Conservation (phyloP, 2,329 filamentous ascomycete genomes). For the Diaporthe aspalathi region DNA sequence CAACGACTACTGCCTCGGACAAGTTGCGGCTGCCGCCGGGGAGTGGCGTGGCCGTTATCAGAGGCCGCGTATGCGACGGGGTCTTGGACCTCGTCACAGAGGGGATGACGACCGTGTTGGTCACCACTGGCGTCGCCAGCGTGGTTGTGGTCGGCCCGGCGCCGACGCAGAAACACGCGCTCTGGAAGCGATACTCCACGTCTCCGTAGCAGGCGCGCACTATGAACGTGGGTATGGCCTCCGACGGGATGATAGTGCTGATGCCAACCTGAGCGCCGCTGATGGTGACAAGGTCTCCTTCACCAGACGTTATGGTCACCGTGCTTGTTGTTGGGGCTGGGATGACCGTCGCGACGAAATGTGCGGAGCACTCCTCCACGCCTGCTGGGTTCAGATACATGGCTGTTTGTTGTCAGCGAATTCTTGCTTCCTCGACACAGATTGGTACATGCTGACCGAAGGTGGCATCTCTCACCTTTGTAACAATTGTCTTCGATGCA, state of each 20-base stretch:
- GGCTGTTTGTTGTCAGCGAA: neutral
- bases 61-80: neutral
- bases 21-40: neutral
- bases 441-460: too few species aligned
- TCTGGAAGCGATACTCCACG: neutral
- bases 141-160: constrained; percentile 2
- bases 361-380: neutral
- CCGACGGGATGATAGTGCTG: neutral
- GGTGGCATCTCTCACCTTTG: neutral
- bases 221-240: neutral
- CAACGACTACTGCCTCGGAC: neutral
- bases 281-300: neutral
- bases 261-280: neutral
- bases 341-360: constrained; percentile 2
- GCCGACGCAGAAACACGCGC: neutral
- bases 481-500: constrained; percentile 18
- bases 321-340: neutral
- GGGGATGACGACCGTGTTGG: neutral
- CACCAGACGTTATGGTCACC: constrained; percentile 1
- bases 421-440: too few species aligned
- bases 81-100: neutral
- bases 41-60: neutral
- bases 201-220: constrained; percentile 4
- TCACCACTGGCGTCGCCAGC: neutral
- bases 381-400: constrained; percentile 6